These are phyloP conservation scores for Podila horticola DNA, from an alignment of 192 early-diverging fungal species.

Conservation along the genomic window DNA sequence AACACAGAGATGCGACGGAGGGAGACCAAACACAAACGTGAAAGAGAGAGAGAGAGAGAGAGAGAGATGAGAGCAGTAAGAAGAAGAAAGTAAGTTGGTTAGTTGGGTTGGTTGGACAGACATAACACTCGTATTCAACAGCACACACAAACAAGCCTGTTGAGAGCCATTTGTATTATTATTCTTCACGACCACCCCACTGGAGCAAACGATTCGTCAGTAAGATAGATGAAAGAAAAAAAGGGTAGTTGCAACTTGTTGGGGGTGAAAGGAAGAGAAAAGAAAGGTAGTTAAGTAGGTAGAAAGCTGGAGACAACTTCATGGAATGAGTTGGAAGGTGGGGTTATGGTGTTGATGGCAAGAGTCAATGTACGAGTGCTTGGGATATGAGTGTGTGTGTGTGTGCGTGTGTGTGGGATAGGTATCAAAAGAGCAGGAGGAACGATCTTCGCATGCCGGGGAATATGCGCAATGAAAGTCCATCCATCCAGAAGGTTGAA, in stretches of 20 bases:
- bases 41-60: constrained; percentile 14
- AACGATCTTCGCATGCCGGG: neutral
- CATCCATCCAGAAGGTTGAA: no score
- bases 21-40: neutral
- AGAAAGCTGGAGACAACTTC: no score
- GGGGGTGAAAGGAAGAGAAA: no score
- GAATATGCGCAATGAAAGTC: no score
- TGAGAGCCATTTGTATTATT: neutral
- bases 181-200: no score
- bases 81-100: neutral
- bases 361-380: neutral
- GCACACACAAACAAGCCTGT: neutral
- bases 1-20: neutral
- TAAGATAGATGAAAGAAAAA: no score
- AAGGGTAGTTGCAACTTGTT: no score
- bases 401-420: neutral
- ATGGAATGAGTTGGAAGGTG: no score
- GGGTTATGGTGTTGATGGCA: neutral
- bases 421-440: neutral
- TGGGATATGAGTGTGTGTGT: neutral
- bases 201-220: no score
- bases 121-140: neutral
- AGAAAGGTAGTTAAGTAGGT: no score
- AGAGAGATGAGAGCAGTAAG: constrained; percentile 7
- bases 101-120: neutral